These are phyloP conservation scores for Shiraia sp. DNA, from an alignment of 2,329 filamentous ascomycete genomes.

Conservation along the genomic window DNA sequence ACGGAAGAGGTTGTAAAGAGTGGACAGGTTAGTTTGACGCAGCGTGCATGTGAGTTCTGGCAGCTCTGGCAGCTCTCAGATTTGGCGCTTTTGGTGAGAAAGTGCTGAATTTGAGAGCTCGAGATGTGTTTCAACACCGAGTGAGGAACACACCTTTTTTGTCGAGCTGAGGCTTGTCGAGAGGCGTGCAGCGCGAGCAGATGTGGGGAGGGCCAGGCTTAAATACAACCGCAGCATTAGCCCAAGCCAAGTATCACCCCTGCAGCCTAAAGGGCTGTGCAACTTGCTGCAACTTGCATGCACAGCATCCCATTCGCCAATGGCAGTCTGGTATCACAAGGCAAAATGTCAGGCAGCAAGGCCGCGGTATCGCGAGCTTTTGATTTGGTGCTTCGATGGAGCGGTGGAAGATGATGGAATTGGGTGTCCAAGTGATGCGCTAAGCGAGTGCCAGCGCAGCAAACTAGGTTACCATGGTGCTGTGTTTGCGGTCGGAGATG, in stretches of 20 bases:
- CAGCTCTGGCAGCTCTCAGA: constrained; percentile 59
- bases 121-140: constrained; percentile 41
- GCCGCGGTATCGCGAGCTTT: constrained; percentile 14
- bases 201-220: constrained; percentile 38
- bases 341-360: constrained; percentile 24
- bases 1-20: constrained; percentile 53
- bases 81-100: constrained; percentile 41
- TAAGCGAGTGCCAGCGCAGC: constrained; percentile 21
- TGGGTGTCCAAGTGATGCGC: constrained; percentile 4
- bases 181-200: constrained; percentile 37
- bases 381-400: constrained; percentile 20
- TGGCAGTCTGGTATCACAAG: constrained; percentile 16
- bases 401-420: constrained; percentile 21
- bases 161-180: constrained; percentile 47
- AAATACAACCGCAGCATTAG: constrained; percentile 19
- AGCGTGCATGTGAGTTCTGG: constrained; percentile 50
- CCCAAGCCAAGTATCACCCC: constrained; percentile 33
- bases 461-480: constrained; percentile 11
- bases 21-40: constrained; percentile 56
- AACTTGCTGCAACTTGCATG: constrained; percentile 23
- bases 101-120: constrained; percentile 44
- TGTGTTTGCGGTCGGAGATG: no score
- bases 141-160: constrained; percentile 45
- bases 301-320: constrained; percentile 31
- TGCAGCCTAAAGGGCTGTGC: constrained; percentile 38